Base-by-base conservation (phyloP, 768 basidiomycete species). In the Antrodiella citrinella region DNA sequence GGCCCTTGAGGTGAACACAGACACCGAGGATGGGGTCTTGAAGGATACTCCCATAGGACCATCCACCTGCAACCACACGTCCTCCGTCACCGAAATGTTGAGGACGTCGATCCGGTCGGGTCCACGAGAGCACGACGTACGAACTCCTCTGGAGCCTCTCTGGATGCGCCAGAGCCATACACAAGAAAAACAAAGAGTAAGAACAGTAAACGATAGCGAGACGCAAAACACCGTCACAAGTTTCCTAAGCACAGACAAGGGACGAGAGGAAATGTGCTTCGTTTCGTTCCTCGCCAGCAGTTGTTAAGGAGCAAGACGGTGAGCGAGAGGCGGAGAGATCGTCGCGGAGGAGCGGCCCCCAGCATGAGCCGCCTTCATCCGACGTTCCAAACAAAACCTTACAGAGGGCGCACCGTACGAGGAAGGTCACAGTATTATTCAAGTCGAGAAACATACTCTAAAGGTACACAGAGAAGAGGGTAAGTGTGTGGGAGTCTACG, bases 21-120 rank as follows among this genome's bases (percentile, higher is more conserved):
- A 69, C 23, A 57, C 65, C 7, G 66, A 71, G 5, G 73, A 86
- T 49, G 68, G 69, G 24, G 35, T 78, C 4, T 51, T 80, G 43
- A 54, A 60, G n/a, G 65, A 65, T n/a, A 90, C 53, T 0, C 87
- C 87, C 13, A 85, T 59, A 44, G 72, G 68, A 3, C 73, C 82
- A 15, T 75, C 67, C 4, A 88, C 67, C 2, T 71, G 80, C 61
- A 43, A 18, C n/a, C 41, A 43, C 18, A 7, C 15, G 7, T 77
- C 82, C 4, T 75, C 71, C 18, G 60, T 57, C 13, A 7, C 85
- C 82, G 49, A 80, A 69, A 52, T 35, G 30, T 82, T 83, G 47
- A 84, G 65, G 2, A 89, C 72, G 51, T 83, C 71, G 40, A 89
- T 65, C 21, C 71, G 66, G 56, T 81, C 76, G 0, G 86, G 86